A percentile compares a stretch with the other conserved stretches of the same genome.
These are phyloP conservation scores for Chlamydomonas schloesseri DNA, from an alignment of 139 green algal genomes.

Conservation along the genomic window DNA sequence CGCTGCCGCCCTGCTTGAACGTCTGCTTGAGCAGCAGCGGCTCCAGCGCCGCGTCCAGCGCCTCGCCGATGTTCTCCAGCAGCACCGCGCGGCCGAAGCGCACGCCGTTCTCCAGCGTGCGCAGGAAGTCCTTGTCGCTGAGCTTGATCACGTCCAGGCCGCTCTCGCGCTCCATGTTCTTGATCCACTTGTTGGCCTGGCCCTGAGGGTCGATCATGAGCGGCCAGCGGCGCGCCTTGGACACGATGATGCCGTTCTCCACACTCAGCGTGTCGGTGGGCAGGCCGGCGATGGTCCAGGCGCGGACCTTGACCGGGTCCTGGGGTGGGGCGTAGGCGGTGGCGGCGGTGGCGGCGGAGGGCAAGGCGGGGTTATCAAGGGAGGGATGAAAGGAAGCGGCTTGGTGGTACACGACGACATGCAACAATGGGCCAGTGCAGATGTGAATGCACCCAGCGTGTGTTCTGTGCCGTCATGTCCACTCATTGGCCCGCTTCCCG, in stretches of 20 bases:
- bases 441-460: no score
- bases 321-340: conserved; percentile 67
- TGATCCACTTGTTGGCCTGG: conserved; percentile 89
- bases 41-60: conserved; percentile 83
- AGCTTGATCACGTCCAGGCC: conserved; percentile 88
- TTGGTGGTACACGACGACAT: no score
- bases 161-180: conserved; percentile 80
- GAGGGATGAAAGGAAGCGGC: no score
- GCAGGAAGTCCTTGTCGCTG: conserved; percentile 81
- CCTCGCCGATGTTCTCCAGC: conserved; percentile 81
- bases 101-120: conserved; percentile 82
- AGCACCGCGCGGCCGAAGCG: conserved; percentile 72
- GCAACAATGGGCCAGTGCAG: no score
- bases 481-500: no score
- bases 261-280: conserved; percentile 73
- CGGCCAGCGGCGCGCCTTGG: conserved; percentile 81
- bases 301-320: conserved; percentile 79
- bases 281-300: conserved; percentile 80
- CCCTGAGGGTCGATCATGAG: conserved; percentile 88
- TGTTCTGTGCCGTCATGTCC: no score
- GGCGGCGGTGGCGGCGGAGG: background rate
- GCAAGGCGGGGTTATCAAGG: background rate
- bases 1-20: conserved; percentile 85
- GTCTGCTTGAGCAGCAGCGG: conserved; percentile 84
- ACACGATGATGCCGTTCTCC: conserved; percentile 88